Base-by-base conservation (phyloP, 371 early-diverging fungal species). In the Smittium culicis region DNA sequence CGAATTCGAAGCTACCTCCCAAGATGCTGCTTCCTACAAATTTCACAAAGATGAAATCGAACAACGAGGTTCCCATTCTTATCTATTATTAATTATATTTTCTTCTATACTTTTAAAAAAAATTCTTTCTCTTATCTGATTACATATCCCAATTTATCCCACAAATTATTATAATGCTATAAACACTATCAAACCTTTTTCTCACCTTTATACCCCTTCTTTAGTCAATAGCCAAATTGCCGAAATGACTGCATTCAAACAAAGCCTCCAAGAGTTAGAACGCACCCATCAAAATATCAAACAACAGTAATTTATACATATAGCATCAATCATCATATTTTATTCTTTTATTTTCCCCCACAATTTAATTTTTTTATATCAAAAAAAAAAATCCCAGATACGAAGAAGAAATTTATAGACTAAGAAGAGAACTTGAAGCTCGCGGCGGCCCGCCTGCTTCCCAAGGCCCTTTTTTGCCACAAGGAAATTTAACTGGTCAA, bases 11-110 rank as follows among this genome's bases (percentile, higher is more conserved):
- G 81, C 74, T 64, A 74, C 89, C 34, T 81, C 81, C 35, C 88
- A 92, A 74, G 95, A 94, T 67, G 82, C 84, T 16, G 77, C 82
- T 61, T 73, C 82, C 30, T 83, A 74, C 75, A 88, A 87, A 75
- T 80, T 79, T 59, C 91, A 91, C 74, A 76, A 91, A 64, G 93
- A 93, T 71, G 94, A 93, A 69, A 85, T 84, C 70, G 94, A 93
- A 74, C 88, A 89, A 69, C 88, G 91, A 77, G n/a, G n/a, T n/a
- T 82, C 92, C 91, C 85, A n/a, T 76, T 83, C 74, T 34, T 31
- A 17, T 61, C 27, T 28, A 31, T 17, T 65, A 17, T 25, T n/a
- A 35, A 32, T 66, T 70, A 34, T 65, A 29, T 3, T 20, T n/a
- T n/a, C n/a, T n/a, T n/a, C n/a, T n/a, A n/a, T n/a, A n/a, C n/a